Base-by-base conservation (phyloP, 2,329 filamentous ascomycete genomes). In the Pseudocercospora crystallina region DNA sequence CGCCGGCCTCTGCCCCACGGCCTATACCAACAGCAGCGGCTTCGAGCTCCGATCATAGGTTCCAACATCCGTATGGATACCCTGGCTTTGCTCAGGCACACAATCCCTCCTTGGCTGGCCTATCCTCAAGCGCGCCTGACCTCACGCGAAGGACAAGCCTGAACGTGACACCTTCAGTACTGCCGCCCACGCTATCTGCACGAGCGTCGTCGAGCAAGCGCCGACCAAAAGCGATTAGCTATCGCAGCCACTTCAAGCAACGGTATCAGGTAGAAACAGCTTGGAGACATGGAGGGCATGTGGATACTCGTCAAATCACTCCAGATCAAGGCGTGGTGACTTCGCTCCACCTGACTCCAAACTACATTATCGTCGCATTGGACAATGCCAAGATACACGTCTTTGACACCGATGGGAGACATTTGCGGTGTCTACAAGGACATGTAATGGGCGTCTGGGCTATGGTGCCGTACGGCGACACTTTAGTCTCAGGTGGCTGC, bases 381-480 rank as follows among this genome's bases (percentile, higher is more conserved):
- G 94, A 99, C 75, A 99, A 97, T 71, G 92, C 94, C 33, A 95
- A 95, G 76, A 99, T 99, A 39, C 94, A 99, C 71, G 91, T 99
- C 20, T 99, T 97, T 67, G 89, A 97, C 69, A 91, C 90, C 0
- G 84, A 94, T 60, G 94, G 94, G 31, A 85, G 90, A 61, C 84
- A 90, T 58, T 85, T 95, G 62, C 89, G 90, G 68, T 96, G 90
- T 2, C 75, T 99, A 26, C 87, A 94, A 66, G 94, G 94, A 9
- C 94, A 99, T 73, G 89, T 97, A 38, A 99, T 99, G 94, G 94
- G 94, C 35, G 94, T 99, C 14, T 99, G 94, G 94, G 94, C 94
- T 42, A 97, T 99, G 92, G 90, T 99, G 17, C 94, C 94, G 5
- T 96, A 91, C 89, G 92, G 89, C 53, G 92, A 99, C 69, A 87